A percentile compares a stretch with the other conserved stretches of the same genome.
phyloP scores from a whole-genome alignment of 306 rosid genomes.

The Hippophae tibetana region DNA sequence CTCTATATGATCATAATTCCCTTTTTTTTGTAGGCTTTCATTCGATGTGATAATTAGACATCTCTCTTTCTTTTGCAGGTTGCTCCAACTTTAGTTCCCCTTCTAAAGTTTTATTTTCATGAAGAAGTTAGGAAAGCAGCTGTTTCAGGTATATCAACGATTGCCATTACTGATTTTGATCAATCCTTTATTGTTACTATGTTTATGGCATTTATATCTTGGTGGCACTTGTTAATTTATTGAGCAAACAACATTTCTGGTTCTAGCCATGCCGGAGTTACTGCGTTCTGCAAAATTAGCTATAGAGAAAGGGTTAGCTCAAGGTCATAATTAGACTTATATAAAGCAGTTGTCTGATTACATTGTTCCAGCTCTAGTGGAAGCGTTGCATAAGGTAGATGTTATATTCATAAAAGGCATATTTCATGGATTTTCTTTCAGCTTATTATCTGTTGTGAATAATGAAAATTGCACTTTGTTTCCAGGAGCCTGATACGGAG shows the following conservation, averaged over 20 bases:
- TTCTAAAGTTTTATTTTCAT: conserved; percentile 89
- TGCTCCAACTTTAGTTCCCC: conserved; percentile 90
- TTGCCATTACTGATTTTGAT: background rate
- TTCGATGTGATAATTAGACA: conserved; percentile 3
- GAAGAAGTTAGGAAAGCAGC: conserved; percentile 99
- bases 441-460: background rate
- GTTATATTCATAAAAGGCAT: conserved; percentile 5
- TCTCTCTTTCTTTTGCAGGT: conserved; percentile 41
- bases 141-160: conserved; percentile 59
- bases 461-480: conserved; percentile 18
- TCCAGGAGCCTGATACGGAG: conserved; percentile 99
- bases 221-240: background rate
- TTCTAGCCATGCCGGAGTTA: conserved; percentile 94
- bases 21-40: conserved; percentile 10
- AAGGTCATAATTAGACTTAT: conserved; percentile 76
- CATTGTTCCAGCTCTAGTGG: conserved; percentile 87
- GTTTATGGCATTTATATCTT: background rate
- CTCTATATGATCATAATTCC: conserved; percentile 4
- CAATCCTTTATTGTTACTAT: conserved; percentile 4
- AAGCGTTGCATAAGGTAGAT: conserved; percentile 86
- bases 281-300: conserved; percentile 90
- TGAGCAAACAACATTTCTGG: conserved; percentile 1
- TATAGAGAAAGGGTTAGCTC: conserved; percentile 88
- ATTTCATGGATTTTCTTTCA: background rate
- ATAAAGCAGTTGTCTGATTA: conserved; percentile 78